phyloP scores from a whole-genome alignment of 345 rosid species.

The Citrus reticulata region DNA sequence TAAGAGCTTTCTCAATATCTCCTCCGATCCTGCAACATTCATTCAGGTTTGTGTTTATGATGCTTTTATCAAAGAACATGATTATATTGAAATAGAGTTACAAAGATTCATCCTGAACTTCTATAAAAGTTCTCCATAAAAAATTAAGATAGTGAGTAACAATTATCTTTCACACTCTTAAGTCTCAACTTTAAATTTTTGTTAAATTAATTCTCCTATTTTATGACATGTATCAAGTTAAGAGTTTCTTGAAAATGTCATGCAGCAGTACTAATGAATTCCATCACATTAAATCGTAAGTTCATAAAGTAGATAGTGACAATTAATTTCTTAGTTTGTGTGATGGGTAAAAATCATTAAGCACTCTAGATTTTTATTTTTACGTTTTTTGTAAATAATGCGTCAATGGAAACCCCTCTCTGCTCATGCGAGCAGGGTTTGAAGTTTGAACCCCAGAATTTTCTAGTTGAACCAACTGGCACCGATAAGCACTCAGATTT shows the following conservation, averaged over 20 bases:
- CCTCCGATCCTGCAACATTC: constrained; percentile 42
- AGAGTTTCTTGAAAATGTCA: neutral
- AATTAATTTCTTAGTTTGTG: too few species aligned
- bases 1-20: constrained; percentile 18
- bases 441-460: too few species aligned
- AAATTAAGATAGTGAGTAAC: too few species aligned
- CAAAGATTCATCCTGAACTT: neutral
- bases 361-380: too few species aligned
- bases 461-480: too few species aligned
- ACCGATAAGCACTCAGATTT: too few species aligned
- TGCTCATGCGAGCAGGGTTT: too few species aligned
- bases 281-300: neutral
- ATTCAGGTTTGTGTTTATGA: constrained; percentile 38
- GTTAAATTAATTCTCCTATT: neutral
- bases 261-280: neutral
- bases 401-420: too few species aligned
- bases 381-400: too few species aligned
- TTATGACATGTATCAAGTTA: neutral
- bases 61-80: too few species aligned
- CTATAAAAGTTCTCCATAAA: neutral
- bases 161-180: too few species aligned
- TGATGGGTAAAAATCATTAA: neutral
- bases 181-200: neutral
- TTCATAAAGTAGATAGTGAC: neutral
- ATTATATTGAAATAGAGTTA: too few species aligned